Conservation (phyloP, 2,329 filamentous ascomycete genomes). For the Aspergillus sp. region DNA sequence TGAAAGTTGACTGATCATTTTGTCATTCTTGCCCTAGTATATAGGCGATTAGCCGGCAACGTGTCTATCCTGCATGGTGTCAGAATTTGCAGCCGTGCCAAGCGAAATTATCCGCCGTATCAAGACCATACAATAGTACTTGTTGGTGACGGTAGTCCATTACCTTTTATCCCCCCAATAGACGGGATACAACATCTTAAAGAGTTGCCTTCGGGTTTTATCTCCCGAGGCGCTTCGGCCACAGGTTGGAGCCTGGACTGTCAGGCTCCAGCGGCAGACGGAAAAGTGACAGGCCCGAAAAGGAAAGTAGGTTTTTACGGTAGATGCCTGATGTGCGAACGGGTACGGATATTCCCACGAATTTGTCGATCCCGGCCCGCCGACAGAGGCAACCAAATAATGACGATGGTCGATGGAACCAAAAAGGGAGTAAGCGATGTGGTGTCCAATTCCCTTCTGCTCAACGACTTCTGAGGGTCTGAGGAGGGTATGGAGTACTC, state of each 20-base stretch:
- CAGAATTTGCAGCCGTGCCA: background rate
- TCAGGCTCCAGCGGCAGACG: background rate
- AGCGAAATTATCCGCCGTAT: background rate
- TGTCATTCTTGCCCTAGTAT: background rate
- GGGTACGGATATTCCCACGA: background rate
- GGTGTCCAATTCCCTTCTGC: background rate
- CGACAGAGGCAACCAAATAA: background rate
- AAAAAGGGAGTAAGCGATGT: background rate
- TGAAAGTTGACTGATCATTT: background rate
- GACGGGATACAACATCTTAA: background rate
- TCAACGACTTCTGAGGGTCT: background rate
- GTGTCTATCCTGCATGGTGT: slow-evolving; percentile 1
- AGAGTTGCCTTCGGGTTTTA: background rate
- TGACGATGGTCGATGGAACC: background rate
- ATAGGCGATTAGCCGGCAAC: slow-evolving; percentile 1
- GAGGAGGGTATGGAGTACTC: too few species aligned
- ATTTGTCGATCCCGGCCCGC: slow-evolving; percentile 1
- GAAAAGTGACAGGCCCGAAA: background rate
- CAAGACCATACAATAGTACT: background rate
- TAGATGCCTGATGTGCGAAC: background rate
- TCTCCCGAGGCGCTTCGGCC: background rate
- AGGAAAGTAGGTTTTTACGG: background rate
- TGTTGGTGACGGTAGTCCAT: background rate
- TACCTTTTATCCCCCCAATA: background rate
- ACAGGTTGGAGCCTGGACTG: background rate